Percentiles rank a stretch among this genome's conserved stretches.
Conservation (phyloP, 1,284 basidiomycete genomes). For the Taiwanofungus camphoratus region DNA sequence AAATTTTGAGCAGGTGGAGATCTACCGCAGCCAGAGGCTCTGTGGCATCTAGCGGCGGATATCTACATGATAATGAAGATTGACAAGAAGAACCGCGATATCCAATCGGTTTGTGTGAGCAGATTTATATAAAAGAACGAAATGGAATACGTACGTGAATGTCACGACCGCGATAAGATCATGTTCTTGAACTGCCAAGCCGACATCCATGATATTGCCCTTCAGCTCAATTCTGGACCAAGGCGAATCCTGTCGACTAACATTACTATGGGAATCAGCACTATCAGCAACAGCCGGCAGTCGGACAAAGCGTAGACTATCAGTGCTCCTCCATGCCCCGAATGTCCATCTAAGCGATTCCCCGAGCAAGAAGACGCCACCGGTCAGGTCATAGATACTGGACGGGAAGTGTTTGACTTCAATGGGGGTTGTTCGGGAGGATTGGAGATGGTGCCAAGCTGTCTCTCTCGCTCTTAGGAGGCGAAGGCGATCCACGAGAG, state of each 20-base stretch:
- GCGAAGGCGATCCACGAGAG: conserved; percentile 26
- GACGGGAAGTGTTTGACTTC: conserved; percentile 15
- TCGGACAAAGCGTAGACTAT: conserved; percentile 4
- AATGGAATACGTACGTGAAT: conserved; percentile 24
- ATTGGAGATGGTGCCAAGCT: conserved; percentile 17
- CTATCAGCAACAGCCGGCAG: conserved; percentile 10
- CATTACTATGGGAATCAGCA: neutral
- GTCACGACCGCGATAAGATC: conserved; percentile 42
- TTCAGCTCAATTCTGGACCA: conserved; percentile 34
- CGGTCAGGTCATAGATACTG: conserved; percentile 41
- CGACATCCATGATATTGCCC: conserved; percentile 31
- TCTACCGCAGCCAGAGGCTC: conserved; percentile 21
- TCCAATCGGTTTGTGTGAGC: too few species aligned
- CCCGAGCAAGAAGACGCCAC: conserved; percentile 38
- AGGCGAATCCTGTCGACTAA: neutral
- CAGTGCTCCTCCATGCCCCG: conserved; percentile 3
- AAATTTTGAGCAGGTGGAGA: conserved; percentile 34
- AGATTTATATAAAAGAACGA: neutral
- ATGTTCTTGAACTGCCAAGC: conserved; percentile 41
- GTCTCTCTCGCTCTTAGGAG: conserved; percentile 27
- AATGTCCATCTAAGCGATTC: conserved; percentile 17
- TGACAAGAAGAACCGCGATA: too few species aligned
- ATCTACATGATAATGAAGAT: too few species aligned
- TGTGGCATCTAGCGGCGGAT: too few species aligned
- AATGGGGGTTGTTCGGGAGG: conserved; percentile 10